phyloP scores from a whole-genome alignment of 2,329 filamentous ascomycete genomes.

The Aspergillus cejpii region DNA sequence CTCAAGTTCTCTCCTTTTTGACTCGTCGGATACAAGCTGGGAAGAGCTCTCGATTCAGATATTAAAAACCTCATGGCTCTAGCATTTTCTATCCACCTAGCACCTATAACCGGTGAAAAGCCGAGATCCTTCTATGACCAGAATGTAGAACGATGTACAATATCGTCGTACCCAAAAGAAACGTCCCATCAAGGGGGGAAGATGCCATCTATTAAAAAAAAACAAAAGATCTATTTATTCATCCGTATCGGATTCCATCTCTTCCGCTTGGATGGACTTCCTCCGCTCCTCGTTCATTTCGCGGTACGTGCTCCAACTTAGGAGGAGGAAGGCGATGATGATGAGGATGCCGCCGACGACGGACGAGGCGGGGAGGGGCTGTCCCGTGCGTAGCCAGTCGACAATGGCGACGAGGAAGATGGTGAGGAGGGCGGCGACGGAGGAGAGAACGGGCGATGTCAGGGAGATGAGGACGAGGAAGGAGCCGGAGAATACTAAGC shows the following conservation, averaged over 20 bases:
- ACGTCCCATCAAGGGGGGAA: conserved; percentile 1
- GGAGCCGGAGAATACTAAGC: conserved; percentile 69
- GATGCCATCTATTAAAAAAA: not conserved
- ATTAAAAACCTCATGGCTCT: not conserved
- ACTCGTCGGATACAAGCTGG: too few species aligned
- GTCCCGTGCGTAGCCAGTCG: conserved; percentile 79
- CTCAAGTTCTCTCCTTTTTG: not conserved
- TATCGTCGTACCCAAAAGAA: not conserved
- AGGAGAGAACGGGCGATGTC: conserved; percentile 85
- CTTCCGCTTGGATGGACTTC: conserved; percentile 46
- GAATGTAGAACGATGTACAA: not conserved
- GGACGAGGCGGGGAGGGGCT: conserved; percentile 66
- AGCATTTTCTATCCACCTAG: not conserved
- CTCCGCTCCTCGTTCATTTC: conserved; percentile 83
- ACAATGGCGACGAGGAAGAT: conserved; percentile 94
- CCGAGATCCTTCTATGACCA: not conserved
- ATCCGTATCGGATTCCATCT: conserved; percentile 40
- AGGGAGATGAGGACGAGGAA: conserved; percentile 90
- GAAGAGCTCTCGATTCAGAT: too few species aligned
- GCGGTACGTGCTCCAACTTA: conserved; percentile 85
- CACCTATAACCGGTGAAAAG: too few species aligned
- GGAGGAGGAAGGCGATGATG: conserved; percentile 74
- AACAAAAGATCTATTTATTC: conserved; percentile 22
- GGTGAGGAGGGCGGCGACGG: conserved; percentile 85
- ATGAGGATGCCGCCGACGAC: conserved; percentile 80